phyloP scores from a whole-genome alignment of 2,329 filamentous ascomycete genomes.

The Metarhizium humberi region DNA sequence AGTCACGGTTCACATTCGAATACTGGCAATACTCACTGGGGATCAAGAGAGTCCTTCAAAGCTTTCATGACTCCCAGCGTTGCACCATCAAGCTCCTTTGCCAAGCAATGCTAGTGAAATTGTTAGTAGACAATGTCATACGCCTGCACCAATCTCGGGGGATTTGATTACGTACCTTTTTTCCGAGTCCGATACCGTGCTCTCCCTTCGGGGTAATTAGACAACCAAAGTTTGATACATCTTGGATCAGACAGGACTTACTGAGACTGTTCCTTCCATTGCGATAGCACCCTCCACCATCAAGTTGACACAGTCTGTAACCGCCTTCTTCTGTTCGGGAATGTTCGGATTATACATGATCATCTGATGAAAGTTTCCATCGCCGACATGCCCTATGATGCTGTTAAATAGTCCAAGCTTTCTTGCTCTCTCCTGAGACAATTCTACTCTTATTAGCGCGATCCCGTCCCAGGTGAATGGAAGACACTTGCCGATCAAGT shows the following conservation, averaged over 20 bases:
- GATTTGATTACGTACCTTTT: conserved; percentile 46
- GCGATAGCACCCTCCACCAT: conserved; percentile 64
- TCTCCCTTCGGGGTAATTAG: conserved; percentile 36
- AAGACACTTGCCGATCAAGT: conserved; percentile 45
- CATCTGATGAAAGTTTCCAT: conserved; percentile 64
- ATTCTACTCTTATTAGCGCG: conserved; percentile 28
- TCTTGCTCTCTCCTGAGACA: conserved; percentile 56
- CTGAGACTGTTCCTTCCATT: conserved; percentile 61
- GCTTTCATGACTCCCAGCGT: conserved; percentile 59
- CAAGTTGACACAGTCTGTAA: conserved; percentile 51
- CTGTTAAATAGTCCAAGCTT: conserved; percentile 53
- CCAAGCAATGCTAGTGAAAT: conserved; percentile 32
- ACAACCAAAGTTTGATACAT: neutral
- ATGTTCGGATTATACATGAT: conserved; percentile 35
- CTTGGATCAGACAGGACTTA: conserved; percentile 27
- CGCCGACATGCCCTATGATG: conserved; percentile 66
- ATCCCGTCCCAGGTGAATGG: neutral
- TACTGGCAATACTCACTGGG: conserved; percentile 21
- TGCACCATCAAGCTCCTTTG: conserved; percentile 53
- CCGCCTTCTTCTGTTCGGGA: conserved; percentile 43
- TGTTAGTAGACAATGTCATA: neutral
- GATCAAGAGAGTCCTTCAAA: conserved; percentile 55
- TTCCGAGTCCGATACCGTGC: conserved; percentile 62
- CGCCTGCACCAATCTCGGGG: neutral
- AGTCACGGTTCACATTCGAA: neutral